Conservation (phyloP, 345 rosid genomes). For the Lenwebbia sp. region DNA sequence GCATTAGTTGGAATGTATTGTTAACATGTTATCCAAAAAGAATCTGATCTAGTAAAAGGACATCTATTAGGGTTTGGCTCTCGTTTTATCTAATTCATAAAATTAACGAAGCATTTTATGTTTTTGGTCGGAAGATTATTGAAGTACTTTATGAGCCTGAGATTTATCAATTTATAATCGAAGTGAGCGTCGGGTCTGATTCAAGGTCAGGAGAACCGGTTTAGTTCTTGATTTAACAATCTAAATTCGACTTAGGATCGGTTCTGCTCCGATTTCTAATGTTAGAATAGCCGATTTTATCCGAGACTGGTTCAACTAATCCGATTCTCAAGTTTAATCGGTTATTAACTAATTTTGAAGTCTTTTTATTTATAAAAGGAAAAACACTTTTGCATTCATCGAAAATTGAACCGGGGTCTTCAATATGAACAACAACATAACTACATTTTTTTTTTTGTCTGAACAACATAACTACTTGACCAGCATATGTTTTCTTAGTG, state of each 20-base stretch:
- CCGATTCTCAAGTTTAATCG: accelerated
- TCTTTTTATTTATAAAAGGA: background rate
- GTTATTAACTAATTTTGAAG: background rate
- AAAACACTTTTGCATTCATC: background rate
- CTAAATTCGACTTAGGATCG: background rate
- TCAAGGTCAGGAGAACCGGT: background rate
- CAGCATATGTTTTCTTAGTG: background rate
- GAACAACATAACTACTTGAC: background rate
- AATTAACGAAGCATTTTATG: background rate
- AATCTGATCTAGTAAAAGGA: background rate
- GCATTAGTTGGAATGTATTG: background rate
- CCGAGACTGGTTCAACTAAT: accelerated
- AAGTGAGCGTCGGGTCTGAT: background rate
- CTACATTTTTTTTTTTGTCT: no score
- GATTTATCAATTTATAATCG: background rate
- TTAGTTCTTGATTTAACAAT: background rate
- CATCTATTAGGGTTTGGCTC: background rate
- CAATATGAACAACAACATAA: background rate
- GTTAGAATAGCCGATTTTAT: background rate
- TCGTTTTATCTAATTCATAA: background rate
- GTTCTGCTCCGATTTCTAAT: background rate
- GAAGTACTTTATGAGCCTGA: background rate
- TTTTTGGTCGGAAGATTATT: background rate
- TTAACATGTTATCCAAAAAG: background rate
- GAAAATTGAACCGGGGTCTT: background rate